These are phyloP conservation scores for Eruca vesicaria DNA, from an alignment of 441 rosid genomes.

Conservation along the genomic window DNA sequence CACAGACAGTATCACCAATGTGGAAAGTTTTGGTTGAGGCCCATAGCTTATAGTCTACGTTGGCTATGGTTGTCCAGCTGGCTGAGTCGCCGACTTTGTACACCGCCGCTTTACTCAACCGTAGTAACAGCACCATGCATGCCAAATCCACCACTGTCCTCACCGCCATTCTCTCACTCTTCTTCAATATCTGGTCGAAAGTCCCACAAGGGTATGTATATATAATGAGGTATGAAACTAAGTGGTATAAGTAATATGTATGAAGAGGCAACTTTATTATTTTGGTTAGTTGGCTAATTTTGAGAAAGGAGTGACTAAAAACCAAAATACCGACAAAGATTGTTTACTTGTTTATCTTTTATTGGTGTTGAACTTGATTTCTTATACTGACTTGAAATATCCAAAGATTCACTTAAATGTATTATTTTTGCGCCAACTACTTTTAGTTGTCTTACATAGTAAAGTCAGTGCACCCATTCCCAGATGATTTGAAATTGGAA, in stretches of 20 bases:
- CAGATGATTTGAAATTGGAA: no score
- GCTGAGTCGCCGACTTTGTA: conserved; percentile 88
- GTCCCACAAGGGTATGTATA: conserved; percentile 1
- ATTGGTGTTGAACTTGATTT: neutral
- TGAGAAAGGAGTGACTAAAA: conserved; percentile 20
- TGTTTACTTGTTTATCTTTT: neutral
- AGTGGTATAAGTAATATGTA: conserved; percentile 24
- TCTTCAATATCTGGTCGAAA: neutral
- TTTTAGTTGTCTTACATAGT: no score
- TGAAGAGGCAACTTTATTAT: conserved; percentile 1
- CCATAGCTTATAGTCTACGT: conserved; percentile 83
- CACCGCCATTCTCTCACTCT: conserved; percentile 6
- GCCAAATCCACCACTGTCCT: conserved; percentile 31
- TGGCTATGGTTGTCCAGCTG: conserved; percentile 92
- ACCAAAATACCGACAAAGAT: conserved; percentile 32
- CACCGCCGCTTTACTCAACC: conserved; percentile 45
- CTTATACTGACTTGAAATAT: neutral
- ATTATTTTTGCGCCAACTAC: no score
- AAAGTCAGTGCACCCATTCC: no score
- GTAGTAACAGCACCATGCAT: conserved; percentile 25
- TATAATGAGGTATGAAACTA: neutral
- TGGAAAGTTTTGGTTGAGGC: conserved; percentile 68
- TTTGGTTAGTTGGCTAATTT: conserved; percentile 14
- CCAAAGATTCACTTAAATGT: no score
- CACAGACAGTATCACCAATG: conserved; percentile 70